These are phyloP conservation scores for Endocalyx cinctus DNA, from an alignment of 2,329 filamentous ascomycete genomes.

Conservation along the genomic window DNA sequence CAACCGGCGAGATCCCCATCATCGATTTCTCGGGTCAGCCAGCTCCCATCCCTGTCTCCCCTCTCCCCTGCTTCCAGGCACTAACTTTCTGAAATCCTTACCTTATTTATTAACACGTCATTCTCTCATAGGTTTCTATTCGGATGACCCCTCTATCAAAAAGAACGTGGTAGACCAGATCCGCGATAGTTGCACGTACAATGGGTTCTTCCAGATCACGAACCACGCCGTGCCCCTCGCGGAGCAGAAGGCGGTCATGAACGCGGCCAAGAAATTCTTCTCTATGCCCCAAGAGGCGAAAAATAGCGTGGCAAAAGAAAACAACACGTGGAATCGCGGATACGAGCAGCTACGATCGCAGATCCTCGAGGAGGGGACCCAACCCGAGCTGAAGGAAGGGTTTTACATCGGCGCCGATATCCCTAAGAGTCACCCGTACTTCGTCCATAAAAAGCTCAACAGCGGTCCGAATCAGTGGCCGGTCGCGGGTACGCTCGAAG, in stretches of 20 bases:
- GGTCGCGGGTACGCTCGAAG: too few species aligned
- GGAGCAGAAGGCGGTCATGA: slow-evolving; percentile 5
- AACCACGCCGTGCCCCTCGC: slow-evolving; percentile 6
- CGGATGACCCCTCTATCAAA: too few species aligned
- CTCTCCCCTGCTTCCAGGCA: too few species aligned
- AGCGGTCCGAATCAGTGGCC: slow-evolving; percentile 42
- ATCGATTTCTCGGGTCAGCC: too few species aligned
- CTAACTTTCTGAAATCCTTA: too few species aligned
- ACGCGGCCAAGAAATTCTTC: slow-evolving; percentile 8
- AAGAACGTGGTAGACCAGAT: slow-evolving; percentile 2
- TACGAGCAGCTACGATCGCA: slow-evolving; percentile 9
- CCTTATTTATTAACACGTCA: too few species aligned
- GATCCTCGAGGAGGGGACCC: slow-evolving; percentile 11
- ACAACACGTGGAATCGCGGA: slow-evolving; percentile 10
- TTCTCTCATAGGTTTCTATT: too few species aligned
- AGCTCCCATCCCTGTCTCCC: too few species aligned
- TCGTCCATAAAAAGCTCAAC: slow-evolving; percentile 36
- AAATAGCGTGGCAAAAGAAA: slow-evolving; percentile 2
- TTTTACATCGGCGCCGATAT: slow-evolving; percentile 38
- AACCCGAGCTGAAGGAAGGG: slow-evolving; percentile 21
- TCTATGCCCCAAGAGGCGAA: slow-evolving; percentile 7
- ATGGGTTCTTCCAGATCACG: slow-evolving; percentile 10
- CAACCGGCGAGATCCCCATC: too few species aligned
- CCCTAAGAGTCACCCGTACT: slow-evolving; percentile 33
- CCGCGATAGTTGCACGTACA: slow-evolving; percentile 3